phyloP scores from a whole-genome alignment of 768 basidiomycete species.

The Lenzites betulinus region DNA sequence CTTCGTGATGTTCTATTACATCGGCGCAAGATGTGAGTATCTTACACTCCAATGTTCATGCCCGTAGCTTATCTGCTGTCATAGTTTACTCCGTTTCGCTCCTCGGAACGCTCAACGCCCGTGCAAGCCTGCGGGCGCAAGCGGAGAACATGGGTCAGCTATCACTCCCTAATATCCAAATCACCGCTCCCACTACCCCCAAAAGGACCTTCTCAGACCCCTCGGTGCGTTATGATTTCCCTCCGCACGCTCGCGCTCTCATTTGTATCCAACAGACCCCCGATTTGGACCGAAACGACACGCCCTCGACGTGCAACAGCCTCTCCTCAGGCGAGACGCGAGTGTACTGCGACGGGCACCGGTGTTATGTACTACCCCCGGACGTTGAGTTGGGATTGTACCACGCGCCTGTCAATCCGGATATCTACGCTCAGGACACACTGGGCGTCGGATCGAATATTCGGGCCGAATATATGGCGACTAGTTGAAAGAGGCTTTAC shows the following conservation, averaged over 20 bases:
- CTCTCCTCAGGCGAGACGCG: not conserved
- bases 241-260: no score
- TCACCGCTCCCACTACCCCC: not conserved
- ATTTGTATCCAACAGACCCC: no score
- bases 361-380: not conserved
- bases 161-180: conserved; percentile 2
- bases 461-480: no score
- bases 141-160: conserved; percentile 7
- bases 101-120: conserved; percentile 6
- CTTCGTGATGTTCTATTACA: conserved; percentile 14
- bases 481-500: no score
- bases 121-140: not conserved
- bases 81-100: conserved; percentile 12
- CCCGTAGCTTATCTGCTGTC: not conserved
- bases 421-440: no score
- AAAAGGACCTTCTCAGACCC: not conserved
- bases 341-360: conserved; percentile 2
- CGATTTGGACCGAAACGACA: not conserved
- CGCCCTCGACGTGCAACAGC: not conserved
- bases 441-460: no score
- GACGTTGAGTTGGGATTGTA: not conserved
- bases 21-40: conserved; percentile 7
- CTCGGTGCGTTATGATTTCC: no score
- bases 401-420: not conserved
- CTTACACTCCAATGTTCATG: not conserved